Evolutionary conservation across 441 rosid genomes (phyloP).

Genomic region (Pelargonium cotyledonis): DNA sequence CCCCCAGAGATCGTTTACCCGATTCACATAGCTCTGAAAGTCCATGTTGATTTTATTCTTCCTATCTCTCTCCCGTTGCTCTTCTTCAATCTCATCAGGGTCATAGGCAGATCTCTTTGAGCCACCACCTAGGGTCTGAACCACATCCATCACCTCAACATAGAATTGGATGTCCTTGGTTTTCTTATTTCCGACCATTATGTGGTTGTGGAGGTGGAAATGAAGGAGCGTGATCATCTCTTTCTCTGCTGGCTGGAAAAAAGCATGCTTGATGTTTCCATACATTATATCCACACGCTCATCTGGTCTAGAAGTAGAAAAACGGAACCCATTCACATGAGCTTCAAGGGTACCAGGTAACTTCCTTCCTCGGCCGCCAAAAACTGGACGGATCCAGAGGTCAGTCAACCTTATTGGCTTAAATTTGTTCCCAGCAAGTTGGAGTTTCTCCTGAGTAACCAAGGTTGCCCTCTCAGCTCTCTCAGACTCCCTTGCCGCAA

Average conservation of each 20-base stretch:
- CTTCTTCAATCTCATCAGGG: slow-evolving; percentile 38
- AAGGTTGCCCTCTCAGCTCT: slow-evolving; percentile 42
- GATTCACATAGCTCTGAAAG: slow-evolving; percentile 24
- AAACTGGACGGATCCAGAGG: slow-evolving; percentile 33
- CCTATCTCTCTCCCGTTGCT: slow-evolving; percentile 32
- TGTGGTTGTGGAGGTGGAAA: slow-evolving; percentile 34
- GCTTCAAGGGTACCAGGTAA: slow-evolving; percentile 31
- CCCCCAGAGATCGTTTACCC: slow-evolving; percentile 30
- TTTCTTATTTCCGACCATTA: slow-evolving; percentile 35
- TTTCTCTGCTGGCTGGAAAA: slow-evolving; percentile 37
- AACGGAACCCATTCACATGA: slow-evolving; percentile 30
- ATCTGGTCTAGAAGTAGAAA: slow-evolving; percentile 31
- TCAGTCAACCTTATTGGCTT: slow-evolving; percentile 32
- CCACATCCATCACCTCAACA: slow-evolving; percentile 37
- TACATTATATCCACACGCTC: slow-evolving; percentile 31
- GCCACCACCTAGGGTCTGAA: slow-evolving; percentile 33
- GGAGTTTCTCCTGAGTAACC: slow-evolving; percentile 34
- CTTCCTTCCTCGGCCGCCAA: slow-evolving; percentile 38
- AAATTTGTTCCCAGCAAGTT: slow-evolving; percentile 26
- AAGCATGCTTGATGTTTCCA: slow-evolving; percentile 30
- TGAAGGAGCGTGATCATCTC: slow-evolving; percentile 37
- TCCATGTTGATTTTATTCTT: slow-evolving; percentile 30
- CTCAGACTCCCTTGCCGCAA: slow-evolving; percentile 31
- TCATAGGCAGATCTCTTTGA: slow-evolving; percentile 33
- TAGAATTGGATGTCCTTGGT: slow-evolving; percentile 31